phyloP scores from a whole-genome alignment of 2,329 filamentous ascomycete species.

The Basipetospora chlamydospora region DNA sequence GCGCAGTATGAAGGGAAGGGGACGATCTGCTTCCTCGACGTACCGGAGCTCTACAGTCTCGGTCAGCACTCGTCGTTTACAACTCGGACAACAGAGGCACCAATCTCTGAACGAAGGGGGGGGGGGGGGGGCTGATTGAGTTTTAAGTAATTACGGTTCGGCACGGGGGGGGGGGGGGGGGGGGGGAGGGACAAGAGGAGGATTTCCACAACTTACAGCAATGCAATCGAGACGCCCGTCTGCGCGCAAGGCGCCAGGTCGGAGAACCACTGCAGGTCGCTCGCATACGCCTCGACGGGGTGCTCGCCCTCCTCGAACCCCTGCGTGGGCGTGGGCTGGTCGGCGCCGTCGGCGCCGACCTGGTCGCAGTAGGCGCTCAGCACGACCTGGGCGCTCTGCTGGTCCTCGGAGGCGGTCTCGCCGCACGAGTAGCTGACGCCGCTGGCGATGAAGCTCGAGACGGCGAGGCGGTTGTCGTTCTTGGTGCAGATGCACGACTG shows the following conservation, averaged over 20 bases:
- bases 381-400: constrained; percentile 29
- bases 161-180: too few relatives aligned
- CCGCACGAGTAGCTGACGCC: constrained; percentile 29
- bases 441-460: constrained; percentile 23
- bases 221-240: constrained; percentile 21
- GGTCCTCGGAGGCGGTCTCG: constrained; percentile 29
- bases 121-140: too few relatives aligned
- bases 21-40: too few relatives aligned
- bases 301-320: too few relatives aligned
- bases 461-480: constrained; percentile 22
- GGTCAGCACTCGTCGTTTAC: too few relatives aligned
- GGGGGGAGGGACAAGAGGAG: too few relatives aligned
- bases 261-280: constrained; percentile 28
- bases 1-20: too few relatives aligned
- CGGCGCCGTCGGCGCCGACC: constrained; percentile 20
- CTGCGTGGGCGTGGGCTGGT: constrained; percentile 27
- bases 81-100: too few relatives aligned
- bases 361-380: constrained; percentile 35
- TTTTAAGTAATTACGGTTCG: too few relatives aligned
- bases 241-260: constrained; percentile 29
- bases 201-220: constrained; percentile 16
- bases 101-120: not conserved
- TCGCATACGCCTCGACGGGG: constrained; percentile 31
- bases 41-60: too few relatives aligned
- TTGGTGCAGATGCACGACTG: constrained; percentile 40